Evolutionary conservation across 768 basidiomycete genomes (phyloP), one percentile per base, ranked within the genome.

Genomic region (Tulasnella sp.): DNA sequence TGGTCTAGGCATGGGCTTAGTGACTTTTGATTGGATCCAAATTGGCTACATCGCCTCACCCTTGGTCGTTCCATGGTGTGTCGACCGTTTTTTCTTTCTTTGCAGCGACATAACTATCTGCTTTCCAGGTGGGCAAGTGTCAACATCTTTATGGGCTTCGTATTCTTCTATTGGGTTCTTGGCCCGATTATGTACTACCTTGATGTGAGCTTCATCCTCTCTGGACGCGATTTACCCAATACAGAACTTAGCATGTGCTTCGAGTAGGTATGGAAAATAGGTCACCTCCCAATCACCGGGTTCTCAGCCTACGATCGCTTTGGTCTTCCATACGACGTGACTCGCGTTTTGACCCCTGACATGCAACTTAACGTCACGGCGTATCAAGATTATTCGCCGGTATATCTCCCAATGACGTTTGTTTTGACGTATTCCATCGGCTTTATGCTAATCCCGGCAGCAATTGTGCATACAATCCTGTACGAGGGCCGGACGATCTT

Each of bases 1-100:
- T 0, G 97, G 97, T 0, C 85, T 97, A 71, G 97, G 97, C 9
- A 92, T 98, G 93, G 92, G 94, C 75, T 77, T 97, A 76, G 82
- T 98, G 79, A 98, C 96, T 1, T 98, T 98, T 84, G 97, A 99
- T 85, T 99, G 97, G 97, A 82, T 88, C 86, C 89, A 92, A 82
- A 90, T 94, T 68, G 82, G 88, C 21, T 94, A 89, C 88, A 89
- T 92, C 76, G 90, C 90, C 3, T 91, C 89, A 48, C 93, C 94
- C 9, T 85, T 94, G 74, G 90, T 92, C 86, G 89, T 92, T 56
- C 98, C 97, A 3, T 99, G 97, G 98, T 99, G 96, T 96, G 98
- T 97, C 1, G 90, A 95, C n/a, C n/a, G 4, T 7, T 10, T n/a
- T 7, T 10, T 1, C 9, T 1, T 21, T 7, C 21, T n/a, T 18